phyloP scores from a whole-genome alignment of 768 basidiomycete species.

The Termitomyces sp. region DNA sequence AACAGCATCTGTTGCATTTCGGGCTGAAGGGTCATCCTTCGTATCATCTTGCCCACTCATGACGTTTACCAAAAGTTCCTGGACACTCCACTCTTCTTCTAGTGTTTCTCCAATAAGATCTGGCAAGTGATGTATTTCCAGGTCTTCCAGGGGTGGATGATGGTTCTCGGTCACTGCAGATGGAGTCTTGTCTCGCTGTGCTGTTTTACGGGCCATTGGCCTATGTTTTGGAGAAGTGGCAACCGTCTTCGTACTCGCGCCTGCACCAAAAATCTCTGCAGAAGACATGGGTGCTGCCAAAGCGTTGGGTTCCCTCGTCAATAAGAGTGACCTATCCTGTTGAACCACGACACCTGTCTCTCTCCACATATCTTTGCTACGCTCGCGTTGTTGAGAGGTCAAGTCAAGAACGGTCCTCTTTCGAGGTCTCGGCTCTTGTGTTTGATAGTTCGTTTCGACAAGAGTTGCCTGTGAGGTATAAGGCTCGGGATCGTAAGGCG shows the following conservation, averaged over 20 bases:
- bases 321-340: background rate
- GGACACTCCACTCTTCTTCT: conserved; percentile 20
- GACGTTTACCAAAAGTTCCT: conserved; percentile 18
- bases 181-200: background rate
- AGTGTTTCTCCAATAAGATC: conserved; percentile 4
- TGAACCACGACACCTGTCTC: background rate
- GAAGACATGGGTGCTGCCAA: background rate
- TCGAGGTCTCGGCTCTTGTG: background rate
- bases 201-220: conserved; percentile 2
- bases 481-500: background rate
- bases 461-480: conserved; percentile 14
- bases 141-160: background rate
- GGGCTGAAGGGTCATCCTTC: background rate
- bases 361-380: background rate
- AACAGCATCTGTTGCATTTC: background rate
- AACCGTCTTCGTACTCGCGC: background rate
- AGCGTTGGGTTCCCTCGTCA: background rate
- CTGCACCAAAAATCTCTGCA: background rate
- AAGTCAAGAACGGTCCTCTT: background rate
- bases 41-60: conserved; percentile 1
- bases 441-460: conserved; percentile 1
- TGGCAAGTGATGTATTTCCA: background rate
- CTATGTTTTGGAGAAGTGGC: background rate
- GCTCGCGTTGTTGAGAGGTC: background rate
- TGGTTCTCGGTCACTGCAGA: conserved; percentile 2